phyloP scores from a whole-genome alignment of 2,329 filamentous ascomycete species.

The Colletotrichum viniferum region DNA sequence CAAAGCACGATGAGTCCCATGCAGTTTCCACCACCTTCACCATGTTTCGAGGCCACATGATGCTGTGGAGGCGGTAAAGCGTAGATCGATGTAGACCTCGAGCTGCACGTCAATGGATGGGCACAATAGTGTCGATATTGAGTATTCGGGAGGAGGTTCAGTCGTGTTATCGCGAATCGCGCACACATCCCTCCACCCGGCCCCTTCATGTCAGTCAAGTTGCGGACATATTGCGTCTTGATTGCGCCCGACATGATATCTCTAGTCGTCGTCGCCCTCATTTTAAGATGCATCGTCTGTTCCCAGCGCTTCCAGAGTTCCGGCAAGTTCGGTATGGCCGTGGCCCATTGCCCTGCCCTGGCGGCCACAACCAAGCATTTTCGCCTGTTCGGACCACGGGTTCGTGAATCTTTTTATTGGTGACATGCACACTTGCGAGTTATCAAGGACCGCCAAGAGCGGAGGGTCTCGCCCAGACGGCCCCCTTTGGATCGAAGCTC shows the following conservation, averaged over 20 bases:
- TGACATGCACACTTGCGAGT: background rate
- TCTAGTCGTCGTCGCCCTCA: background rate
- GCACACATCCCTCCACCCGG: background rate
- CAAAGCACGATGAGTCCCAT: background rate
- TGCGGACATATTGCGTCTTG: slow-evolving; percentile 12
- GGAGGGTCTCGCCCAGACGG: background rate
- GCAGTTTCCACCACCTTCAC: background rate
- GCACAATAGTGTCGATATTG: background rate
- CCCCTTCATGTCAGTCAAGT: slow-evolving; percentile 9
- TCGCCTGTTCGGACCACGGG: slow-evolving; percentile 7
- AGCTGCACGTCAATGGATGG: background rate
- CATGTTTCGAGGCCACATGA: slow-evolving; percentile 14
- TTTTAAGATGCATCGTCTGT: background rate
- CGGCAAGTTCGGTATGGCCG: background rate
- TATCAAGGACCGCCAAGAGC: background rate
- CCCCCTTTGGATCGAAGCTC: background rate
- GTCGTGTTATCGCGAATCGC: background rate
- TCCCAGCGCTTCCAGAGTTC: background rate
- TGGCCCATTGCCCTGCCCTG: background rate
- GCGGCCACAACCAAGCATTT: background rate
- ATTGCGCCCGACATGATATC: background rate
- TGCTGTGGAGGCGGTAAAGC: background rate
- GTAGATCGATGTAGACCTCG: background rate
- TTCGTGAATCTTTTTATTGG: slow-evolving; percentile 5
- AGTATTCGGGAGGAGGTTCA: background rate